A percentile compares a stretch with the other conserved stretches of the same genome.
These are phyloP conservation scores for Podaxis sp. DNA, from an alignment of 768 basidiomycete genomes.

Conservation along the genomic window DNA sequence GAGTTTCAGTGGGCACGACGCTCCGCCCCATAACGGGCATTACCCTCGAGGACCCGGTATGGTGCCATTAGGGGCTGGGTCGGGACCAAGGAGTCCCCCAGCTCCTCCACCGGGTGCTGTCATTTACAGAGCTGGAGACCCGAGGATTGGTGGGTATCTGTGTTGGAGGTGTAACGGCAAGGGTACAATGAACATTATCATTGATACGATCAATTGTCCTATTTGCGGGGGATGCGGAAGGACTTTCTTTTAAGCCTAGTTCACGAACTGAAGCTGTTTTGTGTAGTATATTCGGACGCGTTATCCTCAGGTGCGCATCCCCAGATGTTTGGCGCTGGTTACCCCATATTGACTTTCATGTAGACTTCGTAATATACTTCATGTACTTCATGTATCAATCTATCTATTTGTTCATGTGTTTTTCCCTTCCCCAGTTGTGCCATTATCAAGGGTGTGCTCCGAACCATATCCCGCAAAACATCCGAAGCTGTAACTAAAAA, in stretches of 20 bases:
- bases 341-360: no score
- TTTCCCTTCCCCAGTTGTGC: no score
- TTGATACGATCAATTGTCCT: conserved; percentile 53
- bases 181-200: conserved; percentile 50
- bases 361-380: no score
- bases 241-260: conserved; percentile 31
- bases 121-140: conserved; percentile 63
- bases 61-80: background rate
- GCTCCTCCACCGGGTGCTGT: conserved; percentile 40
- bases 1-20: conserved; percentile 12
- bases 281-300: background rate
- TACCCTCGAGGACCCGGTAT: conserved; percentile 13
- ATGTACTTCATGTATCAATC: no score
- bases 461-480: no score
- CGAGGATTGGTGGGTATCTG: conserved; percentile 62
- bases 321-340: no score
- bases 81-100: background rate
- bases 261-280: background rate
- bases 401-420: no score
- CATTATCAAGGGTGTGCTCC: no score
- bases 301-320: background rate
- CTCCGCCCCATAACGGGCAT: conserved; percentile 14
- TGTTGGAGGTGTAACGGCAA: conserved; percentile 69
- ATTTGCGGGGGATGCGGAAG: conserved; percentile 68
- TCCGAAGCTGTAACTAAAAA: no score